A percentile compares a stretch with the other conserved stretches of the same genome.
These are phyloP conservation scores for Suillus subluteus DNA, from an alignment of 768 basidiomycete genomes.

Conservation along the genomic window DNA sequence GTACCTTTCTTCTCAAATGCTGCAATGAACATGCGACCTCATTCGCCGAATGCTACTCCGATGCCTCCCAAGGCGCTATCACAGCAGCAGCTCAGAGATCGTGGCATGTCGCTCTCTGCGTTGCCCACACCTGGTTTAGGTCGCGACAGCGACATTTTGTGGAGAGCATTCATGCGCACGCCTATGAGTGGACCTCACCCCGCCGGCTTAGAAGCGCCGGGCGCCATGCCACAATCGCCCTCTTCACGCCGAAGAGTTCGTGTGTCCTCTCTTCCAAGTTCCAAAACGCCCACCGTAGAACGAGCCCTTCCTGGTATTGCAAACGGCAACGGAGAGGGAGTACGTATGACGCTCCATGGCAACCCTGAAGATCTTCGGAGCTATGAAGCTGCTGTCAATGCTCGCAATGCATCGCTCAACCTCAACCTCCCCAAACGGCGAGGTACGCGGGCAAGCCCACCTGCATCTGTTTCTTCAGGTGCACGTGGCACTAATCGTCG, in stretches of 20 bases:
- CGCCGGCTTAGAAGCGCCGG: constrained; percentile 17
- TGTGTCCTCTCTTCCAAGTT: constrained; percentile 70
- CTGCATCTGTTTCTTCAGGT: constrained; percentile 13
- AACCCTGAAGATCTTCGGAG: constrained; percentile 65
- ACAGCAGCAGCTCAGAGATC: constrained; percentile 23
- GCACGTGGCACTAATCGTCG: constrained; percentile 9
- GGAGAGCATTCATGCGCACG: constrained; percentile 76
- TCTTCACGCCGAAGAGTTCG: constrained; percentile 47
- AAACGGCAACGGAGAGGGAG: constrained; percentile 28
- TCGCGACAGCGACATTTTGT: constrained; percentile 58
- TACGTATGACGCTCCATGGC: constrained; percentile 47
- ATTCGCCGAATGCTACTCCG: constrained; percentile 52
- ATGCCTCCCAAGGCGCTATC: constrained; percentile 42
- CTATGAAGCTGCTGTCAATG: constrained; percentile 78
- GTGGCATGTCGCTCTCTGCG: constrained; percentile 29
- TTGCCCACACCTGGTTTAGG: constrained; percentile 35
- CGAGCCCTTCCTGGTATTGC: constrained; percentile 22
- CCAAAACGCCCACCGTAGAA: constrained; percentile 59
- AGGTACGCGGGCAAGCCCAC: constrained; percentile 30
- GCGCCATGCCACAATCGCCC: constrained; percentile 32
- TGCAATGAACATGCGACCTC: constrained; percentile 28
- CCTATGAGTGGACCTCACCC: constrained; percentile 49
- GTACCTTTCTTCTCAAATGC: constrained; percentile 62
- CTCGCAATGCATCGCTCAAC: constrained; percentile 62
- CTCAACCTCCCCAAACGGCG: constrained; percentile 54